Evolutionary conservation across 2,329 filamentous ascomycete genomes (phyloP).

Genomic region (Aureobasidium vineae): DNA sequence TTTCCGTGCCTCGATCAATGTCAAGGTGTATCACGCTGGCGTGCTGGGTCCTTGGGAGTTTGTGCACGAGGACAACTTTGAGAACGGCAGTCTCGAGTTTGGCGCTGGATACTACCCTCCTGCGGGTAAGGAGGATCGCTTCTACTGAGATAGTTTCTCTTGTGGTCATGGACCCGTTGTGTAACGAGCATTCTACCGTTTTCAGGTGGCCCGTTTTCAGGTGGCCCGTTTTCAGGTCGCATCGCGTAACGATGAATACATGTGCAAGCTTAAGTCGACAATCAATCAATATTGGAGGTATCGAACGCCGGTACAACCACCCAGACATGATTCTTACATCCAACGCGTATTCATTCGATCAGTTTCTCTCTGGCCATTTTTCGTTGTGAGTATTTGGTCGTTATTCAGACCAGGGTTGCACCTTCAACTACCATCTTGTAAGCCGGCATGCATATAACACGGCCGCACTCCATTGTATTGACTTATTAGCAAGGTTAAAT

Average conservation of each 20-base stretch:
- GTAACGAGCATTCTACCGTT: too few species aligned
- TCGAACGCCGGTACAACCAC: background rate
- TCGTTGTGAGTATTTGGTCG: background rate
- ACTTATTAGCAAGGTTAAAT: background rate
- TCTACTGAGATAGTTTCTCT: conserved; percentile 33
- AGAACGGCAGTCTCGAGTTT: conserved; percentile 50
- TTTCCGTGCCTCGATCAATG: conserved; percentile 47
- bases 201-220: background rate
- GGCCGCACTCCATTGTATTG: background rate
- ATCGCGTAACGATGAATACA: background rate
- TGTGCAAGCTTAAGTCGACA: background rate
- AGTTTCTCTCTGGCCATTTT: background rate
- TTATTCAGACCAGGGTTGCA: background rate
- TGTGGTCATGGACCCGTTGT: background rate
- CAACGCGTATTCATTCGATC: background rate
- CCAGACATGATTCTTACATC: background rate
- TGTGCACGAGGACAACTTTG: conserved; percentile 44
- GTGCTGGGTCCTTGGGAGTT: conserved; percentile 42
- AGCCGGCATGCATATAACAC: too few species aligned
- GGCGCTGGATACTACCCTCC: conserved; percentile 50
- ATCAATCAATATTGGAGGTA: too few species aligned
- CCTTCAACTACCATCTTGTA: background rate
- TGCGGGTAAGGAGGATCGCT: conserved; percentile 41
- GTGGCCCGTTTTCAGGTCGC: background rate
- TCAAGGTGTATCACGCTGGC: conserved; percentile 44